phyloP scores from a whole-genome alignment of 163 green algal genomes.

The Dunaliella salina region DNA sequence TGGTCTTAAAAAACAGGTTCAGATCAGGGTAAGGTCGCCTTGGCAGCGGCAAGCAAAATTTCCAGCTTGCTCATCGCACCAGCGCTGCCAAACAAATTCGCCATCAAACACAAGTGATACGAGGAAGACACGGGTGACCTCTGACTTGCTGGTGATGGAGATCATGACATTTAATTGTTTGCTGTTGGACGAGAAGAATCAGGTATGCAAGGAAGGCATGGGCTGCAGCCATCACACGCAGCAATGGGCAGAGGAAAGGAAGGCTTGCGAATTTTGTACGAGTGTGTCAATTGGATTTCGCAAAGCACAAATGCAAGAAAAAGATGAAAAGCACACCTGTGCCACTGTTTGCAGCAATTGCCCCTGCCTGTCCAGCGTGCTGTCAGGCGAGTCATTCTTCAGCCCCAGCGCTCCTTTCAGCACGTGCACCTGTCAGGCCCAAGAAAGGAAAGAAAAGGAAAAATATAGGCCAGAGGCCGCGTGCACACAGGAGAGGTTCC shows the following conservation, averaged over 20 bases:
- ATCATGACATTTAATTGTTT: no score
- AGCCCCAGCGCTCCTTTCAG: conserved; percentile 11
- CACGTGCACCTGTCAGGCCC: neutral
- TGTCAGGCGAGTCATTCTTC: neutral
- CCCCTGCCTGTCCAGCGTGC: neutral
- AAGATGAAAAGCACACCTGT: neutral
- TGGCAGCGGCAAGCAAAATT: neutral
- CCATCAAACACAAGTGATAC: neutral
- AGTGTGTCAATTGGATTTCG: no score
- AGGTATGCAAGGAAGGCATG: no score
- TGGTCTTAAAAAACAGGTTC: no score
- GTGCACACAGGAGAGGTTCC: neutral
- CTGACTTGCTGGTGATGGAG: no score
- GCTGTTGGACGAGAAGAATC: no score
- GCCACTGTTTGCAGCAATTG: conserved; percentile 4
- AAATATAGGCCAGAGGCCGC: neutral
- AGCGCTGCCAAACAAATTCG: neutral
- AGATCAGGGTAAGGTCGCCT: neutral
- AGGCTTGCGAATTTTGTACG: no score
- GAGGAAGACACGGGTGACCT: neutral
- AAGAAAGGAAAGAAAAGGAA: neutral
- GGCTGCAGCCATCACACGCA: no score
- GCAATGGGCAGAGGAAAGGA: no score
- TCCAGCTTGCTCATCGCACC: neutral
- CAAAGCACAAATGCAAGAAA: no score